Conservation (phyloP, 176 grass and related monocot genomes). For the Poa pratensis region DNA sequence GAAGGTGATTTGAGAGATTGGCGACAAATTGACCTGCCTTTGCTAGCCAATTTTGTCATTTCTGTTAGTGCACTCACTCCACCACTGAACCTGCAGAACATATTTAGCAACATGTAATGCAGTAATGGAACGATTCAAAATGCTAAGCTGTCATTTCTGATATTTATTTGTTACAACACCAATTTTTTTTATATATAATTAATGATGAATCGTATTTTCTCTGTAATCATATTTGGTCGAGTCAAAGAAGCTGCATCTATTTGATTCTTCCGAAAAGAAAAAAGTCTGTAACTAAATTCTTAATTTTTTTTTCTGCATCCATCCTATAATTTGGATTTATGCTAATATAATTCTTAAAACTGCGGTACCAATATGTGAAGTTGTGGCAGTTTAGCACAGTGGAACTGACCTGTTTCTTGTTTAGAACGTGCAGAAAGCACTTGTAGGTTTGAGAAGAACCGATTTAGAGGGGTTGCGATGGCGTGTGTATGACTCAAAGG, state of each 20-base stretch:
- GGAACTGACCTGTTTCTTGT: slow-evolving; percentile 1
- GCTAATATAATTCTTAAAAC: background rate
- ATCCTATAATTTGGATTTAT: background rate
- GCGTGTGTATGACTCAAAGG: slow-evolving; percentile 93
- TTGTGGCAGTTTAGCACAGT: background rate
- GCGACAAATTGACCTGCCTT: background rate
- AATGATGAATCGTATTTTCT: background rate
- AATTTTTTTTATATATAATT: background rate
- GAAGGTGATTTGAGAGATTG: background rate
- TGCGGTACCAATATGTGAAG: background rate
- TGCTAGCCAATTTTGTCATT: background rate
- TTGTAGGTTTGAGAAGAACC: slow-evolving; percentile 86
- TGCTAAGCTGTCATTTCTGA: background rate
- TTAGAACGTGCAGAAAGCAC: slow-evolving; percentile 66
- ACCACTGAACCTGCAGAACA: background rate
- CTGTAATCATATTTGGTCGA: background rate
- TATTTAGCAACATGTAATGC: background rate
- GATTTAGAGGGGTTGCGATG: slow-evolving; percentile 78
- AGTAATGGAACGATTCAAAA: background rate
- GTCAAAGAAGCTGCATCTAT: background rate
- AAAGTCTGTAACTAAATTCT: background rate
- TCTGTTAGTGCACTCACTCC: background rate
- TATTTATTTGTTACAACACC: background rate
- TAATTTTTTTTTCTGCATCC: background rate
- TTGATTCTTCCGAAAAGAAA: background rate